A percentile compares a stretch with the other conserved stretches of the same genome.
These are phyloP conservation scores for Entomortierella lignicola DNA, from an alignment of 192 early-diverging fungal genomes.

Conservation along the genomic window DNA sequence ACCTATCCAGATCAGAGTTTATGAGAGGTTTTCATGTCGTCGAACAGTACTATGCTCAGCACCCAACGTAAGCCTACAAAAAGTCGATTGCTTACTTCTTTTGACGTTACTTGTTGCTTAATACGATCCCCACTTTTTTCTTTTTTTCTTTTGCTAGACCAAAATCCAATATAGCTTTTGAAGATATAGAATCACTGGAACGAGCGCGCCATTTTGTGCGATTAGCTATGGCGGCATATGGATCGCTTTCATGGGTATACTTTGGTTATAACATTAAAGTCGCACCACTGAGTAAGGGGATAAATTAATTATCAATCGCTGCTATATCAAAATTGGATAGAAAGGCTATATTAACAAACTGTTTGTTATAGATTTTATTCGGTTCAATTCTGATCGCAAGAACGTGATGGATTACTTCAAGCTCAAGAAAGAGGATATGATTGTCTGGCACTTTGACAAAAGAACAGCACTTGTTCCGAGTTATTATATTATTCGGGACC, in stretches of 20 bases:
- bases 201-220: constrained; percentile 46
- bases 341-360: no score
- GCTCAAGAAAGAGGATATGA: constrained; percentile 56
- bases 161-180: constrained; percentile 23
- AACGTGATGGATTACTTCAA: constrained; percentile 52
- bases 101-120: no score
- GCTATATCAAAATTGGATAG: no score
- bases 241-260: constrained; percentile 36
- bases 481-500: constrained; percentile 55
- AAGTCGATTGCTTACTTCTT: no score
- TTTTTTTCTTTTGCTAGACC: constrained; percentile 12
- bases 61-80: constrained; percentile 1
- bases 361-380: constrained; percentile 36
- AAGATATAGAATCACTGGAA: constrained; percentile 43
- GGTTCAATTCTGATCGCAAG: constrained; percentile 54
- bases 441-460: constrained; percentile 55
- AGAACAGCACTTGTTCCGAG: constrained; percentile 43
- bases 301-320: not conserved
- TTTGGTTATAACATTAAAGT: constrained; percentile 51
- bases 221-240: constrained; percentile 54
- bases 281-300: constrained; percentile 30
- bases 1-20: not conserved
- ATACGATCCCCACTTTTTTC: no score
- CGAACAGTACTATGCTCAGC: not conserved
- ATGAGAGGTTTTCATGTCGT: not conserved